Conservation (phyloP, 371 early-diverging fungal species). For the Saksenaea oblongispora region DNA sequence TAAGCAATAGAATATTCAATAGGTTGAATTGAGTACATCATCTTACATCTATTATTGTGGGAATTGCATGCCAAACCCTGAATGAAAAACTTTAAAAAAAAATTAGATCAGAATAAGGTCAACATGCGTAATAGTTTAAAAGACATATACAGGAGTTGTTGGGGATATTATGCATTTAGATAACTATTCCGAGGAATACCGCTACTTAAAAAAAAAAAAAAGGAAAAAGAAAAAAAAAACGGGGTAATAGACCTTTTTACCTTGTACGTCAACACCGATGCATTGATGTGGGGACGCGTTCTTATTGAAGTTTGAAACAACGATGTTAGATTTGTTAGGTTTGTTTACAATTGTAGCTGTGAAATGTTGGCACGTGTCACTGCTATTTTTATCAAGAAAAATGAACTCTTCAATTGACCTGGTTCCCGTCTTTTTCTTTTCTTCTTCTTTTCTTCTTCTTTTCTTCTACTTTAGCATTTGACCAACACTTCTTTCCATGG, state of each 20-base stretch:
- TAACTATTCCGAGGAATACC: neutral
- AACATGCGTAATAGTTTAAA: neutral
- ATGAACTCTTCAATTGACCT: neutral
- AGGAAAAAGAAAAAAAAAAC: neutral
- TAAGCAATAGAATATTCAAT: neutral
- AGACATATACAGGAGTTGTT: neutral
- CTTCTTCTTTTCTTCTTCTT: neutral
- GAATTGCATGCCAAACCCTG: neutral
- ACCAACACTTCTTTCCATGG: neutral
- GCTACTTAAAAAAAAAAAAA: neutral
- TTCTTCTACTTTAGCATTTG: neutral
- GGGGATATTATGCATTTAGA: neutral
- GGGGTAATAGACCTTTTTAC: neutral
- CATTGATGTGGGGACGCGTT: neutral
- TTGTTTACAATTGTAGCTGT: neutral
- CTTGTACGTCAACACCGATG: neutral
- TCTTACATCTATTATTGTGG: neutral
- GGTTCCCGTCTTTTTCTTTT: neutral
- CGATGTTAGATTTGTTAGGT: neutral
- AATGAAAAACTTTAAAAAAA: constrained; percentile 2
- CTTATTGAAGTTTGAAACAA: neutral
- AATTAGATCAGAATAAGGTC: neutral
- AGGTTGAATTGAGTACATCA: neutral
- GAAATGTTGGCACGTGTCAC: constrained; percentile 4
- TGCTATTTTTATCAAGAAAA: constrained; percentile 1